A percentile compares a stretch with the other conserved stretches of the same genome.
Conservation (phyloP, 129 eudicot genomes). For the Tanacetum coccineum region DNA sequence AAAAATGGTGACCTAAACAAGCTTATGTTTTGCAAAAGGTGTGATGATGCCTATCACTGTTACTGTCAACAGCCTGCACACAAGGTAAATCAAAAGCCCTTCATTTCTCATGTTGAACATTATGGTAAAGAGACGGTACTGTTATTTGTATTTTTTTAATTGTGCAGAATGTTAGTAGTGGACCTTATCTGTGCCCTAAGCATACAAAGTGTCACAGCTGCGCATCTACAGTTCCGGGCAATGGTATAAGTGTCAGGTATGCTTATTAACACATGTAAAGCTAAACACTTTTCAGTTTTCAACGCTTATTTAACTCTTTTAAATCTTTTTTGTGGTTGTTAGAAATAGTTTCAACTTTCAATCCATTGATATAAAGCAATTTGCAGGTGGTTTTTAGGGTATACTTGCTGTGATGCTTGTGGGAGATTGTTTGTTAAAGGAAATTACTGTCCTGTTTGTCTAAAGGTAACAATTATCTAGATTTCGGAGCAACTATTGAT, state of each 20-base stretch:
- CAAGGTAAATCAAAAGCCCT: constrained; percentile 46
- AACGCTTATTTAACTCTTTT: background rate
- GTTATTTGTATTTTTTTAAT: no score
- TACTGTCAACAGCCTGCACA: constrained; percentile 99
- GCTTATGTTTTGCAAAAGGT: constrained; percentile 93
- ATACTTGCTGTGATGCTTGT: constrained; percentile 97
- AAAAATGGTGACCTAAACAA: constrained; percentile 82
- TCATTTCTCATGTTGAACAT: background rate
- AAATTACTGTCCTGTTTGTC: constrained; percentile 90
- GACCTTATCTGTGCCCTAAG: constrained; percentile 93
- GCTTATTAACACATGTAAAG: constrained; percentile 5
- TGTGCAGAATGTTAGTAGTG: constrained; percentile 76
- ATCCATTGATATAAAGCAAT: background rate
- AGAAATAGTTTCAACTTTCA: no score
- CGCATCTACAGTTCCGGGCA: constrained; percentile 91
- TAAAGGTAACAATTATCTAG: constrained; percentile 50
- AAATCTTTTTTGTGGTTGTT: background rate
- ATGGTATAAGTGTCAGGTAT: constrained; percentile 89
- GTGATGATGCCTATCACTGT: constrained; percentile 97
- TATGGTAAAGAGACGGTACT: no score
- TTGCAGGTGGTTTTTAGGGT: constrained; percentile 95
- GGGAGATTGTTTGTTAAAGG: constrained; percentile 95
- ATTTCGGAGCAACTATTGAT: no score
- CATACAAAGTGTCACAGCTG: constrained; percentile 97
- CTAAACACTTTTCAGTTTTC: background rate